These are phyloP conservation scores for Mariannaea sp. DNA, from an alignment of 2,329 filamentous ascomycete species.

Conservation along the genomic window DNA sequence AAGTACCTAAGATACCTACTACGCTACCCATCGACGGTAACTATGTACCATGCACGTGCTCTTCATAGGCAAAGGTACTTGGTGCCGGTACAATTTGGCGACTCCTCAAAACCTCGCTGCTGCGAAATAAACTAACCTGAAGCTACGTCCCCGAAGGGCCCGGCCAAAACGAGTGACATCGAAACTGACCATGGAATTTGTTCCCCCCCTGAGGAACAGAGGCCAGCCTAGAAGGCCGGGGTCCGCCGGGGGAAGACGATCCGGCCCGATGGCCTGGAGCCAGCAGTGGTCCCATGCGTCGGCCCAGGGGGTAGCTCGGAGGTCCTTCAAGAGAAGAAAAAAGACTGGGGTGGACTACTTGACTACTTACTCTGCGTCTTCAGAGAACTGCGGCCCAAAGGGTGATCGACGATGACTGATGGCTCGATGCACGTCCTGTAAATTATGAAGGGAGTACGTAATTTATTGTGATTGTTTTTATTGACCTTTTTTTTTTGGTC, in stretches of 20 bases:
- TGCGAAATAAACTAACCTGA: no score
- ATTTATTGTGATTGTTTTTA: no score
- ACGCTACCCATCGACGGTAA: no score
- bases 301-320: slow-evolving; percentile 5
- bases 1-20: no score
- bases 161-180: slow-evolving; percentile 6
- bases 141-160: background rate
- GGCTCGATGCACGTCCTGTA: background rate
- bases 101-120: no score
- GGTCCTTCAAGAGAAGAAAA: slow-evolving; percentile 4
- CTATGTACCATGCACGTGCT: no score
- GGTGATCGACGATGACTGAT: slow-evolving; percentile 4
- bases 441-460: slow-evolving; percentile 4
- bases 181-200: background rate
- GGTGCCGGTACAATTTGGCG: no score
- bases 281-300: slow-evolving; percentile 32
- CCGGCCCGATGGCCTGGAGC: slow-evolving; percentile 37
- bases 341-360: slow-evolving; percentile 28
- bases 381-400: no score
- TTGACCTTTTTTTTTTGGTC: no score
- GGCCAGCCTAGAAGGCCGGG: slow-evolving; percentile 18
- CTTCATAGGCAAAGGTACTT: no score
- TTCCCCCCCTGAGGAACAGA: slow-evolving; percentile 13
- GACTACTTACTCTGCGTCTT: no score
- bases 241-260: slow-evolving; percentile 36